phyloP scores from a whole-genome alignment of 352 stramenopile genomes.

The Blastocystis sp. region DNA sequence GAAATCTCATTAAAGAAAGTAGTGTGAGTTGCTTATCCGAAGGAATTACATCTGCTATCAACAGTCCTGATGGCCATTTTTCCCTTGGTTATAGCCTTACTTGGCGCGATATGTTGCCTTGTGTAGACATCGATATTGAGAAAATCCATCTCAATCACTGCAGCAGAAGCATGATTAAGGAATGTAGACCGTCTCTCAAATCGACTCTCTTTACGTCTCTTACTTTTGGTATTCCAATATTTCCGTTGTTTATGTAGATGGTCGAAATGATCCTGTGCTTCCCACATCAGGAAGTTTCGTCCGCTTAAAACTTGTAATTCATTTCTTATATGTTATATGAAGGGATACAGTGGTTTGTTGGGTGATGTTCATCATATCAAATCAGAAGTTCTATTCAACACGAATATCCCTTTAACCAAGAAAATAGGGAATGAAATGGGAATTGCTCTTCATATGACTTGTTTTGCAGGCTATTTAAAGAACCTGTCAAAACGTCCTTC shows the following conservation, averaged over 20 bases:
- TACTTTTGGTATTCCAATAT: background rate
- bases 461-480: background rate
- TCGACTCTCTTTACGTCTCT: background rate
- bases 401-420: background rate
- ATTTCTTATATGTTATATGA: background rate
- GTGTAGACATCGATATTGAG: background rate
- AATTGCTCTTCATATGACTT: slow-evolving; percentile 3
- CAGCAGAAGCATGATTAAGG: background rate
- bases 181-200: slow-evolving; percentile 40
- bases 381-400: background rate
- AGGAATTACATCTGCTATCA: background rate
- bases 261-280: background rate
- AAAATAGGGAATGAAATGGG: background rate
- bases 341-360: slow-evolving; percentile 20
- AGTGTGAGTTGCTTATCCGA: slow-evolving; percentile 26
- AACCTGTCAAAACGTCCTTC: background rate
- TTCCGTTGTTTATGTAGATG: background rate
- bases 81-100: slow-evolving; percentile 15
- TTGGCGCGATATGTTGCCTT: slow-evolving; percentile 30
- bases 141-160: background rate
- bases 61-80: background rate
- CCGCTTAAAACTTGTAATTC: background rate
- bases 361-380: background rate
- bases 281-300: background rate
- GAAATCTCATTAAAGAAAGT: slow-evolving; percentile 33